Conservation (phyloP, 352 stramenopile genomes). For the Phytopythium mirpurense region DNA sequence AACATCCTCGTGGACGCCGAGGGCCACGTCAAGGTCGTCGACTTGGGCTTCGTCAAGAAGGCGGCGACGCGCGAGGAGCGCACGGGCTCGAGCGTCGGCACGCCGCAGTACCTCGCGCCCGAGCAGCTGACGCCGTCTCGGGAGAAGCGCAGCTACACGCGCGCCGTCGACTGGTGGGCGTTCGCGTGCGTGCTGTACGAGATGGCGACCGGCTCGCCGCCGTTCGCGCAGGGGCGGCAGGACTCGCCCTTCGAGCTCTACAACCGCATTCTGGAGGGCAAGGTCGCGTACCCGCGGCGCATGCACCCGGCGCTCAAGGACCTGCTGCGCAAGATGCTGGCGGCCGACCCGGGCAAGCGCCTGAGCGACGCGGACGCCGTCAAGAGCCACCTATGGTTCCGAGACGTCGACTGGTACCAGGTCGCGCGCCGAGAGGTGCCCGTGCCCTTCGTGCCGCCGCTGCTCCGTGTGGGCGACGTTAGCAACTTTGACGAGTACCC, state of each 20-base stretch:
- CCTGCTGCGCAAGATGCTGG: conserved; percentile 64
- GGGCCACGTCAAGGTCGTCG: conserved; percentile 63
- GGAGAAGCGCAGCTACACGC: conserved; percentile 58
- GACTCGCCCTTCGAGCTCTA: conserved; percentile 88
- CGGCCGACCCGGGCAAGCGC: conserved; percentile 38
- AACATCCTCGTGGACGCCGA: conserved; percentile 83
- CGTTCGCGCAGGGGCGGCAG: conserved; percentile 71
- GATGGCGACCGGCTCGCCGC: conserved; percentile 59
- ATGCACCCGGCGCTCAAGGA: conserved; percentile 42
- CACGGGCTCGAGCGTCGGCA: conserved; percentile 53
- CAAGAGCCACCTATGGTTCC: conserved; percentile 64
- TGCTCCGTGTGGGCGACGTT: conserved; percentile 40
- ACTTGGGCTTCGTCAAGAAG: conserved; percentile 63
- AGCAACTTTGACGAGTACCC: conserved; percentile 67
- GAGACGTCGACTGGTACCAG: conserved; percentile 53
- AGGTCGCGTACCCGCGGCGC: conserved; percentile 46
- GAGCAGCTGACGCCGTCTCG: conserved; percentile 66
- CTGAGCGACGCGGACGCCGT: conserved; percentile 41
- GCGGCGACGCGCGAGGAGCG: conserved; percentile 23
- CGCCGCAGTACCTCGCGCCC: conserved; percentile 63
- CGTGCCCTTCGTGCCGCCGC: conserved; percentile 35
- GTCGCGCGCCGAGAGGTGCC: conserved; percentile 39
- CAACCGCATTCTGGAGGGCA: conserved; percentile 68
- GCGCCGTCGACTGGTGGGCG: conserved; percentile 82
- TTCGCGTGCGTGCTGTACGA: conserved; percentile 81